These are phyloP conservation scores for Tagetes erecta DNA, from an alignment of 129 eudicot genomes.

Conservation along the genomic window DNA sequence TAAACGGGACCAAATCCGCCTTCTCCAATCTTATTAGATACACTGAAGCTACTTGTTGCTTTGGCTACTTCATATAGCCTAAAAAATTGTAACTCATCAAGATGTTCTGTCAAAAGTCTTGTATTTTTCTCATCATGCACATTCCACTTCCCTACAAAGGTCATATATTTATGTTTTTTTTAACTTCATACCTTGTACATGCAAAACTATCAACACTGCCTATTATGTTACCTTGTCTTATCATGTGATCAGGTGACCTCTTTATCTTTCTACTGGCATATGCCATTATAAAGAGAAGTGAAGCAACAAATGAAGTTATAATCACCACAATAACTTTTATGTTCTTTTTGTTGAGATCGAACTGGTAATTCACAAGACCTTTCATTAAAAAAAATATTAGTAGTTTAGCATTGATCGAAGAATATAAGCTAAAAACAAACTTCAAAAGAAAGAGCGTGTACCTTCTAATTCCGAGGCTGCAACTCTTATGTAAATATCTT, in stretches of 20 bases:
- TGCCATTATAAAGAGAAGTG: constrained; percentile 1
- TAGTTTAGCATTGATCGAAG: background rate
- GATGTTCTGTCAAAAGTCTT: background rate
- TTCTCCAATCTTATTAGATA: constrained; percentile 22
- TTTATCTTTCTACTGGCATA: background rate
- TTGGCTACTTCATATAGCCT: constrained; percentile 8
- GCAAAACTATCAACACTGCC: background rate
- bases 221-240: constrained; percentile 1
- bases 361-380: background rate
- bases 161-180: background rate
- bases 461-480: constrained; percentile 28
- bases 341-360: background rate
- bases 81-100: constrained; percentile 15
- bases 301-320: background rate
- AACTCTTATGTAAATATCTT: constrained; percentile 29
- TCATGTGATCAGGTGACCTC: background rate
- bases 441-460: background rate
- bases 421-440: background rate
- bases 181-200: background rate
- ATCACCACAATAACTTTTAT: background rate
- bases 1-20: constrained; percentile 33
- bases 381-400: background rate
- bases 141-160: background rate
- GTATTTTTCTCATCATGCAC: background rate
- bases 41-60: constrained; percentile 16